These are phyloP conservation scores for Boletus semigastroideus DNA, from an alignment of 1,284 basidiomycete genomes.

Conservation along the genomic window DNA sequence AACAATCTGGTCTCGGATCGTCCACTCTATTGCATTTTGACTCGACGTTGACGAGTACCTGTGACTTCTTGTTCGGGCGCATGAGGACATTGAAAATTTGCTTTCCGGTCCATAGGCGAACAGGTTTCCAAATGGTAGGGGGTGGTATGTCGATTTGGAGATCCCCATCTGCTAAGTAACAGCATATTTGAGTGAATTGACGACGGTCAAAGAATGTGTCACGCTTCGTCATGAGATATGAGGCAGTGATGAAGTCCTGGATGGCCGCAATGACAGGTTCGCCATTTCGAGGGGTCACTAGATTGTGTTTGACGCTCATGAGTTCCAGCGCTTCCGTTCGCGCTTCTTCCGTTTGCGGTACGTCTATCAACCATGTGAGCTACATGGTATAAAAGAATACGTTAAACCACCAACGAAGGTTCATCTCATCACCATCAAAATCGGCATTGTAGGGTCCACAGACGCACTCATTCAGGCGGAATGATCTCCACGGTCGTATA, in stretches of 20 bases:
- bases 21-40: constrained; percentile 94
- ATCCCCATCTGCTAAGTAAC: constrained; percentile 90
- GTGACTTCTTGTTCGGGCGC: constrained; percentile 86
- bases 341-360: constrained; percentile 99
- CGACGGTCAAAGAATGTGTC: constrained; percentile 94
- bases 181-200: constrained; percentile 96
- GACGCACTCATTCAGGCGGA: constrained; percentile 98
- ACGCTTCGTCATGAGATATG: constrained; percentile 90
- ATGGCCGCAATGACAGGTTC: constrained; percentile 99
- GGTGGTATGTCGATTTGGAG: constrained; percentile 95
- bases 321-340: constrained; percentile 96
- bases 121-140: constrained; percentile 93
- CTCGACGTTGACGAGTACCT: constrained; percentile 93
- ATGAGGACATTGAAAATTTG: constrained; percentile 97
- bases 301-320: constrained; percentile 97
- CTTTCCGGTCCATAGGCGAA: constrained; percentile 96
- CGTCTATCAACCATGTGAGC: constrained; percentile 54
- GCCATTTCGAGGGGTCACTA: constrained; percentile 96
- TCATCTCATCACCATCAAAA: constrained; percentile 99
- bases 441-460: constrained; percentile 99
- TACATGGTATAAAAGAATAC: neutral
- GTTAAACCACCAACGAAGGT: constrained; percentile 71
- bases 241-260: constrained; percentile 98
- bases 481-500: constrained; percentile 96
- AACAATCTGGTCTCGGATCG: constrained; percentile 70